phyloP scores from a whole-genome alignment of 495 filamentous ascomycete genomes.

The Aspergillus panamensis region DNA sequence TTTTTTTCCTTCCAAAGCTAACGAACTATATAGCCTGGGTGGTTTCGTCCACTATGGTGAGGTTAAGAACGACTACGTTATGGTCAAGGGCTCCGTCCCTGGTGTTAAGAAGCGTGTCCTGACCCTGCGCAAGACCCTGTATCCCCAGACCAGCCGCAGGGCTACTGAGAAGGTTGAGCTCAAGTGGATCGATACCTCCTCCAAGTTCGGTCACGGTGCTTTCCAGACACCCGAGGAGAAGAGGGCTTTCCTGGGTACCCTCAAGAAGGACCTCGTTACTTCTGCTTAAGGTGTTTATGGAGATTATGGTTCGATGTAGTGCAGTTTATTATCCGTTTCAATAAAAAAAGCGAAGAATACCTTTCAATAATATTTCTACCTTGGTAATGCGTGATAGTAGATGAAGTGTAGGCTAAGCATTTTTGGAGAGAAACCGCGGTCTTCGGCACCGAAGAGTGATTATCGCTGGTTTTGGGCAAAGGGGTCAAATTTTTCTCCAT shows the following conservation, averaged over 20 bases:
- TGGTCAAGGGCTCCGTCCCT: conserved; percentile 95
- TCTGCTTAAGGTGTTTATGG: conserved; percentile 63
- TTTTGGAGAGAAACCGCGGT: no score
- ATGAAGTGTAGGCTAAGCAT: no score
- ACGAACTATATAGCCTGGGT: conserved; percentile 70
- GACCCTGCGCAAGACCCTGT: conserved; percentile 99
- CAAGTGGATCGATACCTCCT: conserved; percentile 99
- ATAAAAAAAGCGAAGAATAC: conserved; percentile 46
- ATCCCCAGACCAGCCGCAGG: conserved; percentile 90
- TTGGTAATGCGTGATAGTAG: background rate
- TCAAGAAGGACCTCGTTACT: conserved; percentile 94
- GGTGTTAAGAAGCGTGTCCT: conserved; percentile 99
- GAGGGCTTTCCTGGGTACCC: conserved; percentile 91
- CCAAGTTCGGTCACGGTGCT: conserved; percentile 99
- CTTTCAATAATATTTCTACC: conserved; percentile 24
- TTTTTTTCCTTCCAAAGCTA: conserved; percentile 1
- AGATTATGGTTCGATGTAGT: conserved; percentile 36
- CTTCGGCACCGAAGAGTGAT: no score
- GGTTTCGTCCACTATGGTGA: conserved; percentile 99
- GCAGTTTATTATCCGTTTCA: conserved; percentile 46
- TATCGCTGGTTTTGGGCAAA: no score
- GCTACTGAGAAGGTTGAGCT: conserved; percentile 98
- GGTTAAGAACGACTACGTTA: conserved; percentile 98
- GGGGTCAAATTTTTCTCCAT: no score
- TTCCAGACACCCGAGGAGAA: conserved; percentile 99